A percentile compares a stretch with the other conserved stretches of the same genome.
Conservation (phyloP, 371 early-diverging fungal species). For the Zychaea mexicana region DNA sequence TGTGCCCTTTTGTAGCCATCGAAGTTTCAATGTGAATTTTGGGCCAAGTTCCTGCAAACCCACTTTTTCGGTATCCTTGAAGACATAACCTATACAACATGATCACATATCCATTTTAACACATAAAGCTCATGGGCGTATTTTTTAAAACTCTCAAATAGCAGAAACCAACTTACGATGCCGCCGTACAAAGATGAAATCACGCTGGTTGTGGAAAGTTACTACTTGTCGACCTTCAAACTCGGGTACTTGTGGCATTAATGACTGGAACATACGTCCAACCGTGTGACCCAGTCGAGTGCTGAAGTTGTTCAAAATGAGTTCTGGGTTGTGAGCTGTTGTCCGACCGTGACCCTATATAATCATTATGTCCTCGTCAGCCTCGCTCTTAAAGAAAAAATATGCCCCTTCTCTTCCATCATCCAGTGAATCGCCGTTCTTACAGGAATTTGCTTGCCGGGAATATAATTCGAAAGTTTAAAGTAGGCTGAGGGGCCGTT, state of each 20-base stretch:
- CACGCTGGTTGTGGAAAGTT: conserved; percentile 99
- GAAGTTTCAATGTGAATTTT: conserved; percentile 92
- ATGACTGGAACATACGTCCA: conserved; percentile 94
- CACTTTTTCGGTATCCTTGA: conserved; percentile 86
- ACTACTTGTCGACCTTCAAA: conserved; percentile 95
- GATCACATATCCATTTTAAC: too few species aligned
- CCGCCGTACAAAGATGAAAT: conserved; percentile 98
- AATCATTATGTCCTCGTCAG: not conserved
- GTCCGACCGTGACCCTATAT: conserved; percentile 80
- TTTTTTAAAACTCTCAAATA: too few species aligned
- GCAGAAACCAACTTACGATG: conserved; percentile 86
- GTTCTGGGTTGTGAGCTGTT: conserved; percentile 91
- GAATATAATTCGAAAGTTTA: conserved; percentile 82
- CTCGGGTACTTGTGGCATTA: conserved; percentile 97
- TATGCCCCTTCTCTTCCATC: not conserved
- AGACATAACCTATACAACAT: too few species aligned
- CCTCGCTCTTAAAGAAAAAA: too few species aligned
- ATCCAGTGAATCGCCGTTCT: conserved; percentile 2
- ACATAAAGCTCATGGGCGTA: too few species aligned
- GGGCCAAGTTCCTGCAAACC: conserved; percentile 98
- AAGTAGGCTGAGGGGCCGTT: conserved; percentile 97
- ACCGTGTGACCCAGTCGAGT: conserved; percentile 97
- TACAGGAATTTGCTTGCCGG: conserved; percentile 79
- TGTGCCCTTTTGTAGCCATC: conserved; percentile 93
- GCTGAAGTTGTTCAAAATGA: conserved; percentile 97